phyloP scores from a whole-genome alignment of 352 stramenopile species.

The Pythium sp. region DNA sequence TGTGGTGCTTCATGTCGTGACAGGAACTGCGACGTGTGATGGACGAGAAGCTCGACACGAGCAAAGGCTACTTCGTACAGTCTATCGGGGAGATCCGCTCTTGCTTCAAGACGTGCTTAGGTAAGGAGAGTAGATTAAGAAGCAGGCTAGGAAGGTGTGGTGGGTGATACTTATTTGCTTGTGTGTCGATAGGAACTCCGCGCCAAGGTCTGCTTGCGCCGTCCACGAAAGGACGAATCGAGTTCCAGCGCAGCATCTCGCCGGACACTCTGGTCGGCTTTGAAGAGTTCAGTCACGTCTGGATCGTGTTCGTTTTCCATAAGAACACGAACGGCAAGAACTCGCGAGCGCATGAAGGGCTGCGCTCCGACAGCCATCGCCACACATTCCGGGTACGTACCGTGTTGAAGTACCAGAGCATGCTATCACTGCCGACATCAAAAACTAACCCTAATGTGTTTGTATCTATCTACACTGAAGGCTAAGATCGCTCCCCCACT shows the following conservation, averaged over 20 bases:
- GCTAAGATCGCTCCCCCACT: conserved; percentile 69
- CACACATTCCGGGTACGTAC: conserved; percentile 52
- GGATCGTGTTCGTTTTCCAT: conserved; percentile 89
- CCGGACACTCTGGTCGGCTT: conserved; percentile 72
- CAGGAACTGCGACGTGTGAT: conserved; percentile 71
- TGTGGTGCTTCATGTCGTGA: not conserved
- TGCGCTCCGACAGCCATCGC: conserved; percentile 69
- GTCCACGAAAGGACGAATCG: conserved; percentile 62
- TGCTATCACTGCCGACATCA: not conserved
- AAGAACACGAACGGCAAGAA: conserved; percentile 90
- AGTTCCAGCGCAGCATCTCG: conserved; percentile 79
- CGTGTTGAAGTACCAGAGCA: conserved; percentile 4
- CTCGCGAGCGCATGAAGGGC: conserved; percentile 48
- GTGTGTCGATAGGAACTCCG: conserved; percentile 50
- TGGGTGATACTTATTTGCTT: not conserved
- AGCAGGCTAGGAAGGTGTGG: not conserved
- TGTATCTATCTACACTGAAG: not conserved
- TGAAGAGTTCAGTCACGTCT: conserved; percentile 82
- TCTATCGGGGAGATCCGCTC: conserved; percentile 70
- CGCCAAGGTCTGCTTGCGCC: conserved; percentile 79
- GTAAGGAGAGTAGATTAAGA: conserved; percentile 9
- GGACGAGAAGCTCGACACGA: conserved; percentile 75
- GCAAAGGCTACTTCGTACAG: conserved; percentile 74
- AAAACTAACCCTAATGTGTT: not conserved
- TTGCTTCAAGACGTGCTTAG: conserved; percentile 75